A percentile compares a stretch with the other conserved stretches of the same genome.
Evolutionary conservation across 2,329 filamentous ascomycete genomes (phyloP).

Genomic region (Alternaria burnsii): DNA sequence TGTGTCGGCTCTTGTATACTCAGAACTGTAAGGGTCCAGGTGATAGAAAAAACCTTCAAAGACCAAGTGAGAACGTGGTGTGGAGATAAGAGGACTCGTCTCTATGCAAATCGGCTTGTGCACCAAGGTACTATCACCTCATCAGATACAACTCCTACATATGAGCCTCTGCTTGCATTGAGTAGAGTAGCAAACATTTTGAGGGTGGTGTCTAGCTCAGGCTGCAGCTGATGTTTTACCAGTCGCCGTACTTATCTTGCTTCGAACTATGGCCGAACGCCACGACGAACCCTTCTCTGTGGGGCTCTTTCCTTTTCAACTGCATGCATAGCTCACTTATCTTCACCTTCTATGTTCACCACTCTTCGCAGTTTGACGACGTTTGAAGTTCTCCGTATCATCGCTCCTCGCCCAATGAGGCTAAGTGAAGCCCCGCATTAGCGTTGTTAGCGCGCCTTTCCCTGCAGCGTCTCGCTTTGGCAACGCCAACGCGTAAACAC

Average conservation of each 20-base stretch:
- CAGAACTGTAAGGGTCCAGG: neutral
- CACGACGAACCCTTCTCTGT: neutral
- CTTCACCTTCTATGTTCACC: neutral
- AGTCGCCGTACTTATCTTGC: neutral
- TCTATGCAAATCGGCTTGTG: neutral
- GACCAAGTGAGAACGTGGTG: neutral
- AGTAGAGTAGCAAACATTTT: neutral
- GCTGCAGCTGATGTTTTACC: neutral
- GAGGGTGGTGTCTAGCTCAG: neutral
- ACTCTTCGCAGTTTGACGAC: neutral
- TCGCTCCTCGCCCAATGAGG: constrained; percentile 3
- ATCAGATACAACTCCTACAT: neutral
- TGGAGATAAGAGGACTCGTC: neutral
- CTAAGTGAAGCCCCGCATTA: constrained; percentile 14
- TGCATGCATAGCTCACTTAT: neutral
- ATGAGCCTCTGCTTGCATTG: neutral
- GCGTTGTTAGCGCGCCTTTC: constrained; percentile 13
- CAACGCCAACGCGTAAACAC: constrained; percentile 23
- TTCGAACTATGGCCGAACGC: neutral
- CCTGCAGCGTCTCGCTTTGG: constrained; percentile 22
- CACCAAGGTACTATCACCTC: neutral
- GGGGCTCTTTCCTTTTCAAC: neutral
- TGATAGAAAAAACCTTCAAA: neutral
- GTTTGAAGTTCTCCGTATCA: neutral
- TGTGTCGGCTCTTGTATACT: neutral